Percentiles rank a stretch among this genome's conserved stretches.
These are phyloP conservation scores for Clohesyomyces aquaticus DNA, from an alignment of 495 filamentous ascomycete genomes.

Conservation along the genomic window DNA sequence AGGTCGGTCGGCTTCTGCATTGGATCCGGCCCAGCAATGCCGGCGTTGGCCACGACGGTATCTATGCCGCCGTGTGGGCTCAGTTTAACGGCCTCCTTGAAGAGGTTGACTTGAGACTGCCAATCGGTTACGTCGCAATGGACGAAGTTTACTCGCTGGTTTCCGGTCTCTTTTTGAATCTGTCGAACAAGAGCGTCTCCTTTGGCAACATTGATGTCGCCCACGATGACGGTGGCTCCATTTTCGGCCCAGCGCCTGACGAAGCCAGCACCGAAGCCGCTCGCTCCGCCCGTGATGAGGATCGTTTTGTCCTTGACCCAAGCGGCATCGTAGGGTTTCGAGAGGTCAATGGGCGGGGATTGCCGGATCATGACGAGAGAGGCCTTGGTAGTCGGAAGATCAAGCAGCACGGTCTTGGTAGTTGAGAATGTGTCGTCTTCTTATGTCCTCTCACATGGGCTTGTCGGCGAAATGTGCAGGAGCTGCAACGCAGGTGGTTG, in stretches of 20 bases:
- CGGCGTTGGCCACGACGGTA: slow-evolving; percentile 70
- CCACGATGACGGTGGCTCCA: slow-evolving; percentile 43
- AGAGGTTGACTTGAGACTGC: slow-evolving; percentile 64
- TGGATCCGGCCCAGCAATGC: slow-evolving; percentile 53
- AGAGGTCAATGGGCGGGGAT: slow-evolving; percentile 43
- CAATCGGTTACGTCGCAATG: slow-evolving; percentile 62
- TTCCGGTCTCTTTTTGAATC: slow-evolving; percentile 45
- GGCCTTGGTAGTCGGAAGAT: not conserved
- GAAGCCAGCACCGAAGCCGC: slow-evolving; percentile 46
- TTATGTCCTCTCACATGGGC: not conserved
- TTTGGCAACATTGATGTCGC: slow-evolving; percentile 44
- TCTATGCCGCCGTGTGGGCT: slow-evolving; percentile 63
- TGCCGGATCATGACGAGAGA: slow-evolving; percentile 33
- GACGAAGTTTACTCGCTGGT: slow-evolving; percentile 55
- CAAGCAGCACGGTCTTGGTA: not conserved
- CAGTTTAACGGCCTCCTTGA: slow-evolving; percentile 55
- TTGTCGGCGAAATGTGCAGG: not conserved
- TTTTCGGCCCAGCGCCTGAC: slow-evolving; percentile 41
- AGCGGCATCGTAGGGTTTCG: slow-evolving; percentile 37
- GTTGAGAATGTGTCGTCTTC: not conserved
- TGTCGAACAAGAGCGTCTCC: slow-evolving; percentile 39
- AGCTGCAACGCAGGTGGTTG: not conserved
- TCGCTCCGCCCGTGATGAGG: slow-evolving; percentile 53
- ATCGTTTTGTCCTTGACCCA: slow-evolving; percentile 49
- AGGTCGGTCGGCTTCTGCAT: slow-evolving; percentile 49